Evolutionary conservation across 2,329 filamentous ascomycete genomes (phyloP), one percentile per base, ranked within the genome.

Genomic region (Trichoderma koningii): DNA sequence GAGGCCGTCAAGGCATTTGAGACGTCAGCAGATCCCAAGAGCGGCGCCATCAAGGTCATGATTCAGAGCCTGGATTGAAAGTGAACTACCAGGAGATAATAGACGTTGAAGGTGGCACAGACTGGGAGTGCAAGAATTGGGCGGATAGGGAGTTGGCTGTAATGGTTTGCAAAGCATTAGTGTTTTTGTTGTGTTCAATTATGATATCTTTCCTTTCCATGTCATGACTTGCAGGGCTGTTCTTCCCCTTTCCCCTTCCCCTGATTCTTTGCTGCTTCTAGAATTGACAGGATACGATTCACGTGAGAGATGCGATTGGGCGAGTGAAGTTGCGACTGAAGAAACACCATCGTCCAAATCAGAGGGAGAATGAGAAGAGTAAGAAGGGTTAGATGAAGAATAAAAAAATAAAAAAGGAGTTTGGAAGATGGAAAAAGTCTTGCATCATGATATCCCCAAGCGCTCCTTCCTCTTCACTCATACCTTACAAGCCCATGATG

Each of bases 31-130:
- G 88, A 97, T 78, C 89, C 92, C 45, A 93, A 90, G 82, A 96
- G 91, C 59, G 93, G 94, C 7, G 92, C 93, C n/a, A 97, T 98
- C 79, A 98, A 98, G 84, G 93, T 97, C 67, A 90, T 93, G 84
- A 97, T 97, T 73, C 92, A 93, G 82, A 92, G 86, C 72, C 69
- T 85, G 69, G 84, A 86, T 10, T 64, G 38, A 64, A 9, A 19
- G 28, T 7, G 50, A 52, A 28, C 5, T 26, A 30, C 14, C 7
- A 53, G 17, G 15, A 4, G 19, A 52, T 10, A 19, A n/a, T 47
- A 50, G 44, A 48, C 23, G 17, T 41, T 47, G 19, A 17, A 34
- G 26, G 45, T 14, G 47, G 12, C 26, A 51, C 21, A 14, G 59
- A 30, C 19, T 26, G 59, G 7, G 28, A 12, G 34, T 38, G 47